Base-by-base conservation (phyloP, 1,284 basidiomycete species). In the Leccinum olivaceoglutinosum region DNA sequence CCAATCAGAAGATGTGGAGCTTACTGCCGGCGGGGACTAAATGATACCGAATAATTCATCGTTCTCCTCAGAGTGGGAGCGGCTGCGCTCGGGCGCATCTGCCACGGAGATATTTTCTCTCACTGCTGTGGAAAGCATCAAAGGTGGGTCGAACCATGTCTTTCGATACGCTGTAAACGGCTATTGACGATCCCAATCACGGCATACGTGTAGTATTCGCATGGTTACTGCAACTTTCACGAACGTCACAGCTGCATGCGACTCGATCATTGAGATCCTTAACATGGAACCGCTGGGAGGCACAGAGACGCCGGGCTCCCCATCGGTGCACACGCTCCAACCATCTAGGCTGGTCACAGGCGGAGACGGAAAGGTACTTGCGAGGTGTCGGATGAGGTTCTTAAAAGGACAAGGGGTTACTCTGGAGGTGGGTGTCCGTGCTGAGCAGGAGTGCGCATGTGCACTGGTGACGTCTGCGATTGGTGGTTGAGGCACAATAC, bases 241-340 rank as follows among this genome's bases (percentile, higher is more conserved):
- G 29, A 64, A 59, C 60, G 65, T 67, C 68, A 60, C 74, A 93
- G 92, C 92, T 70, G 93, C 95, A 10, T 96, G 94, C 78, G 90
- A 94, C 69, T 95, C 94, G 34, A 88, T 97, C 71, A 85, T 95
- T 70, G 94, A 96, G 73, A 90, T 99, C 55, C 86, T 99, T 68
- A 92, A 94, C 75, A 98, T 99, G 96, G 94, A 98, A 75, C 85
- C 97, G 3, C 80, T 99, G 29, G 97, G 96, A 68, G 94, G 94
- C 18, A 89, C 90, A 8, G 93, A 96, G 72, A 78, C 79, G 36
- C 92, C 95, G 1, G 82, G 87, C 46, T 93, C 92, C 34, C 83
- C 87, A 16, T 90, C 93, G 8, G 92, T 99, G 61, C 97, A 99
- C 78, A 98, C 96, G 49, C 84, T 99, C 67, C 94, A 96, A 73